Base-by-base conservation (phyloP, 2,329 filamentous ascomycete species). In the Hymenoscyphus fraxineus region DNA sequence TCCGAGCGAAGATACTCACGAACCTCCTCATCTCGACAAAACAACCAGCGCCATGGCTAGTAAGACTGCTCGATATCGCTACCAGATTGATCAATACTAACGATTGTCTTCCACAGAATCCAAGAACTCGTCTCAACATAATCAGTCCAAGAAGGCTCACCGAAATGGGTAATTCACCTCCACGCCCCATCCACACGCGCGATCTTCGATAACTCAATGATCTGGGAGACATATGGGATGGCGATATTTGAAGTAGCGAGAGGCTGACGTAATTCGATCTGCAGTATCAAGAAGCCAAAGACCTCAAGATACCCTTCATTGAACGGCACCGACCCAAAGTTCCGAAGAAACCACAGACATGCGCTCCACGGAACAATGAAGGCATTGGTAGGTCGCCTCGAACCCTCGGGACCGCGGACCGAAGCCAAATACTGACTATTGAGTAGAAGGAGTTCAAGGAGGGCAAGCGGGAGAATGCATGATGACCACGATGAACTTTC, bases 101-200 rank as follows among this genome's bases (percentile, higher is more conserved):
- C 22, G 5, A 16, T 13, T 55, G 10, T 13, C 35, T n/a, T 15
- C 19, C n/a, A 61, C 44, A 97, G 93, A 98, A 88, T 98, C 95
- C 78, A 98, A 98, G 93, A 98, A 98, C 90, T 96, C 92, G 85
- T 97, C 94, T 78, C 94, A 98, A 88, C 93, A 97, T 86, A 97
- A 97, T 85, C 91, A 95, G 89, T 88, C 87, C 81, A 91, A 91
- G 86, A 99, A 99, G 91, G 93, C 93, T 84, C 95, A 99, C 90
- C 89, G 90, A 80, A 99, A 99, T 87, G 95, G 95, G 94, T 97
- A 90, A 89, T 84, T 66, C 22, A 64, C 58, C 44, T 40, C 65
- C 19, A 64, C 51, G 31, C 31, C 59, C 55, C 71, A 65, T 38
- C 27, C 32, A 32, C 31, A 39, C 44, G 32, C 60, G 16, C 61